These are phyloP conservation scores for Fragilaria crotonensis DNA, from an alignment of 108 stramenopile genomes.

Conservation along the genomic window DNA sequence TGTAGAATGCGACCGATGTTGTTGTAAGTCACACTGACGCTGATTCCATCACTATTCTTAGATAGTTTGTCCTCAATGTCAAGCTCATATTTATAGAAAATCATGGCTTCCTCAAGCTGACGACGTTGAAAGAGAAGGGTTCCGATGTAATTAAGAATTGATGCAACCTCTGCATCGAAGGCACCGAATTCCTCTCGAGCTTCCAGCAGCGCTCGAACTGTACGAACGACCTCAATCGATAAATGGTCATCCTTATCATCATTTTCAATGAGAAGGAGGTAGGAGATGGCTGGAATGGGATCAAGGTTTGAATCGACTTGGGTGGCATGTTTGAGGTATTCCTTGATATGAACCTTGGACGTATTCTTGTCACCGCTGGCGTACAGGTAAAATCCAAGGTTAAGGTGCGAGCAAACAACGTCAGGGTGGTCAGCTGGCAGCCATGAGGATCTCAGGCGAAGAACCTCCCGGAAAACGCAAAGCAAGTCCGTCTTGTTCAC, in stretches of 20 bases:
- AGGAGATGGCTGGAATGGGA: conserved; percentile 29
- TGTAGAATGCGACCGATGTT: conserved; percentile 50
- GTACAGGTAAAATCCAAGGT: conserved; percentile 31
- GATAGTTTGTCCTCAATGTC: conserved; percentile 22
- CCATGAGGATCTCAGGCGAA: conserved; percentile 17
- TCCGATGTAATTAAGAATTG: conserved; percentile 38
- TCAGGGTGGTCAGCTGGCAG: conserved; percentile 30
- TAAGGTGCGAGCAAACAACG: conserved; percentile 32
- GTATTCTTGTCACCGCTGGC: conserved; percentile 11
- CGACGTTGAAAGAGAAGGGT: conserved; percentile 35
- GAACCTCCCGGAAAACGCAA: conserved; percentile 22
- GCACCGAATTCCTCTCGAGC: conserved; percentile 27
- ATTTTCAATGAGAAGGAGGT: conserved; percentile 32
- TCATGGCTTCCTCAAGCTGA: conserved; percentile 30
- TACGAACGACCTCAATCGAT: conserved; percentile 30
- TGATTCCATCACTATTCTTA: conserved; percentile 10
- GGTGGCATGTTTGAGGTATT: conserved; percentile 23
- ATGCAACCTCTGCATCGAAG: conserved; percentile 22
- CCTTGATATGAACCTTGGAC: conserved; percentile 20
- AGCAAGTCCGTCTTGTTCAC: conserved; percentile 9
- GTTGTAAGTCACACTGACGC: conserved; percentile 42
- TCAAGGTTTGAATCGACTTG: conserved; percentile 12
- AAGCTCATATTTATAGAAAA: conserved; percentile 40
- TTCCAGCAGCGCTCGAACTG: conserved; percentile 29
- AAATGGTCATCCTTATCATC: conserved; percentile 23